These are phyloP conservation scores for Tricholoma sp. DNA, from an alignment of 768 basidiomycete genomes.

Conservation along the genomic window DNA sequence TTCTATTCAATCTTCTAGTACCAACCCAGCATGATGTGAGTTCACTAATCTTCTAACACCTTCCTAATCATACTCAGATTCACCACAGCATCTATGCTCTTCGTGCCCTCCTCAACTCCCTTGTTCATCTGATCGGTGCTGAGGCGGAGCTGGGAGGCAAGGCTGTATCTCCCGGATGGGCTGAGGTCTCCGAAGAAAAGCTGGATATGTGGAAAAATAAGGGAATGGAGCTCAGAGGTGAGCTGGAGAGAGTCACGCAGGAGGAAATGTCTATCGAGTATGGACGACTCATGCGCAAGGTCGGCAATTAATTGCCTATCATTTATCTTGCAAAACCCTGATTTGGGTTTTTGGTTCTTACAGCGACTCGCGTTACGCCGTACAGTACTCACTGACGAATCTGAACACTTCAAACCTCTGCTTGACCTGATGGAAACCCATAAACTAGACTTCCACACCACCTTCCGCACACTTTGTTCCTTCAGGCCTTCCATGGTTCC, in stretches of 20 bases:
- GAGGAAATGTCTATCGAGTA: constrained; percentile 61
- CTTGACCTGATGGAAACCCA: constrained; percentile 71
- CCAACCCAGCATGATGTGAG: constrained; percentile 80
- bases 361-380: constrained; percentile 75
- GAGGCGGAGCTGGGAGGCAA: constrained; percentile 55
- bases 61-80: constrained; percentile 2
- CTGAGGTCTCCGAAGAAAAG: constrained; percentile 45
- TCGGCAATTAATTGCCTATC: constrained; percentile 19
- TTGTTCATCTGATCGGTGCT: constrained; percentile 83
- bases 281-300: constrained; percentile 64
- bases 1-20: constrained; percentile 29
- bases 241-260: constrained; percentile 59
- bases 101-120: constrained; percentile 66
- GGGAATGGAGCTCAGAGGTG: constrained; percentile 50
- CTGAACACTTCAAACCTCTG: constrained; percentile 55
- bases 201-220: constrained; percentile 56
- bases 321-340: neutral
- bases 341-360: neutral
- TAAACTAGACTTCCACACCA: constrained; percentile 81
- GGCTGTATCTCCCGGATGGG: constrained; percentile 60
- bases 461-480: constrained; percentile 66
- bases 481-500: constrained; percentile 47
- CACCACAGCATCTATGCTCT: constrained; percentile 68
- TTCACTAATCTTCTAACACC: neutral
- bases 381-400: constrained; percentile 54